These are phyloP conservation scores for Colletotrichum brevisporum DNA, from an alignment of 2,329 filamentous ascomycete genomes.

Conservation along the genomic window DNA sequence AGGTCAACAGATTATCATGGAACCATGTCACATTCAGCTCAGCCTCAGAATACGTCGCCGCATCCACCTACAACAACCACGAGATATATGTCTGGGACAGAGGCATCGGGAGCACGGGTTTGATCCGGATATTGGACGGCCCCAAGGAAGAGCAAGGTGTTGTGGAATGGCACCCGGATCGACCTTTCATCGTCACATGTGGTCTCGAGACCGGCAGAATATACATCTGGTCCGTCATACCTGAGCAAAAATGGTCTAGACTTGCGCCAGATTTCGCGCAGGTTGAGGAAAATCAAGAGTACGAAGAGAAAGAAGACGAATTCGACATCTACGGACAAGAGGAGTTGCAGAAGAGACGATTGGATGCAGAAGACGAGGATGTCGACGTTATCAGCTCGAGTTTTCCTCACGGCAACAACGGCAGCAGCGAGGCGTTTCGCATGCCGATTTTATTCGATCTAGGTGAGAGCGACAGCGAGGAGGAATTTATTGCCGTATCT, in stretches of 20 bases:
- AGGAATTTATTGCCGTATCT: slow-evolving; percentile 80
- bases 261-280: slow-evolving; percentile 97
- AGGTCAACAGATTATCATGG: slow-evolving; percentile 95
- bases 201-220: slow-evolving; percentile 93
- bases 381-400: slow-evolving; percentile 88
- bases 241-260: slow-evolving; percentile 96
- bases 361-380: slow-evolving; percentile 93
- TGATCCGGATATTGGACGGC: slow-evolving; percentile 97
- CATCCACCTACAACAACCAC: slow-evolving; percentile 97
- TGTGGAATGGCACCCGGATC: slow-evolving; percentile 95
- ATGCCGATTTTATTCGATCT: slow-evolving; percentile 96
- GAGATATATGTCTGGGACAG: slow-evolving; percentile 99
- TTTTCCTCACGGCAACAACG: slow-evolving; percentile 69
- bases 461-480: slow-evolving; percentile 94
- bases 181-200: slow-evolving; percentile 89
- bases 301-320: slow-evolving; percentile 95
- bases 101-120: slow-evolving; percentile 79
- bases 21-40: slow-evolving; percentile 97
- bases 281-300: slow-evolving; percentile 98
- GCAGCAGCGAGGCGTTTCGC: slow-evolving; percentile 70
- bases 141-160: slow-evolving; percentile 96
- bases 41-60: slow-evolving; percentile 94
- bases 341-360: slow-evolving; percentile 89
- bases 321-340: slow-evolving; percentile 98
- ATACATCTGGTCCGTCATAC: slow-evolving; percentile 96